These are phyloP conservation scores for Tuber magnatum DNA, from an alignment of 495 filamentous ascomycete genomes.

Conservation along the genomic window DNA sequence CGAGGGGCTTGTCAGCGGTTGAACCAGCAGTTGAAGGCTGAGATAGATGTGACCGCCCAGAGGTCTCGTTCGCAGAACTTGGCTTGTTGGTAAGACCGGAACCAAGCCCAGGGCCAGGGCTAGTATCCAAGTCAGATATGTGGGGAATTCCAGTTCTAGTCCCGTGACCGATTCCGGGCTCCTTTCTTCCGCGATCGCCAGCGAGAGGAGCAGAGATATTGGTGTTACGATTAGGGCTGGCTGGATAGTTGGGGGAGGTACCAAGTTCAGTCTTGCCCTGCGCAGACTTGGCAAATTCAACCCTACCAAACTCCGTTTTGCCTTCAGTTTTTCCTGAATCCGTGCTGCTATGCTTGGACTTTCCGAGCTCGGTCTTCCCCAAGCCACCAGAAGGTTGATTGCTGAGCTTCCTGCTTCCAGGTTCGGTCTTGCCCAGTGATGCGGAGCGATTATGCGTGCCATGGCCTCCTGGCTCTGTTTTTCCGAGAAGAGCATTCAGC, in stretches of 20 bases:
- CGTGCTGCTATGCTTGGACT: not conserved
- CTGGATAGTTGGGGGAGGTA: not conserved
- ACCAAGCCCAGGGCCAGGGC: not conserved
- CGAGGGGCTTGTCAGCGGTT: slow-evolving; percentile 35
- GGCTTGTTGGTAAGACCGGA: not conserved
- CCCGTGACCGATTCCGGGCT: not conserved
- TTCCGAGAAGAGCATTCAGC: not conserved
- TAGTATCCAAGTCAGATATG: slow-evolving; percentile 1
- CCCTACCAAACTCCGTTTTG: not conserved
- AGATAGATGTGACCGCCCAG: slow-evolving; percentile 11
- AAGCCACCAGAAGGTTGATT: not conserved
- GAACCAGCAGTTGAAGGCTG: slow-evolving; percentile 12
- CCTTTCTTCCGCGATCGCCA: not conserved
- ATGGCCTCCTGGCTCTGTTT: not conserved
- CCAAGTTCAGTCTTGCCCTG: not conserved
- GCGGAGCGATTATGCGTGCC: not conserved
- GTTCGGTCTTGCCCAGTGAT: not conserved
- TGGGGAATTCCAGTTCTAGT: not conserved
- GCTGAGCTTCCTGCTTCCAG: not conserved
- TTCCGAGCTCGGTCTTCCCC: not conserved
- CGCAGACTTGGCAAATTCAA: not conserved
- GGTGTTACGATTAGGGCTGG: not conserved
- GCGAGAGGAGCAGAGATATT: not conserved
- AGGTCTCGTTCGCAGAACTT: not conserved
- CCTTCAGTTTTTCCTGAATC: not conserved